A percentile compares a stretch with the other conserved stretches of the same genome.
Conservation (phyloP, 208 protist genomes). For the Porcisia hertigi region DNA sequence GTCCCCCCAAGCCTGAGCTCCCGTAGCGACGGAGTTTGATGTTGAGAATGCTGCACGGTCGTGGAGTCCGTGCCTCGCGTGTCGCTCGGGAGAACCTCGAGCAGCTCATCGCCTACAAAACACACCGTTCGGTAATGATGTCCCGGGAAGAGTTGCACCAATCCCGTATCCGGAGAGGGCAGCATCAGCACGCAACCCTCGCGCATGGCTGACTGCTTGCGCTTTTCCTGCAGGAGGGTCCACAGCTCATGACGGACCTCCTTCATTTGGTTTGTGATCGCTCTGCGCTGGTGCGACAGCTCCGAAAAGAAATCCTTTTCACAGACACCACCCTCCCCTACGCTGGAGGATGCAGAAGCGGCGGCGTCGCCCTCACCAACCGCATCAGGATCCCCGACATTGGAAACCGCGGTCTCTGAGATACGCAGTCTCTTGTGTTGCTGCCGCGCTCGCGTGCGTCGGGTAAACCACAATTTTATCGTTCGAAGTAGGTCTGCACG, state of each 20-base stretch:
- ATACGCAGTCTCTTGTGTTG: neutral
- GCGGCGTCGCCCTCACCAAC: neutral
- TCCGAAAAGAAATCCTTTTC: neutral
- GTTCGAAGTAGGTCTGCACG: constrained; percentile 3
- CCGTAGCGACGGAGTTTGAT: neutral
- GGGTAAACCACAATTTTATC: constrained; percentile 6
- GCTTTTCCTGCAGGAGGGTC: constrained; percentile 13
- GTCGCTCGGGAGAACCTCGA: constrained; percentile 27
- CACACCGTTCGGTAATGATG: constrained; percentile 65
- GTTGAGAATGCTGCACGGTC: neutral
- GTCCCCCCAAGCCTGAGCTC: neutral
- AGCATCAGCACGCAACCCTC: constrained; percentile 48
- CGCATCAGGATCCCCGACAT: neutral
- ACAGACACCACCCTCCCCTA: neutral
- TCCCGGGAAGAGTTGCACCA: constrained; percentile 41
- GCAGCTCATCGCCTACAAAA: constrained; percentile 70
- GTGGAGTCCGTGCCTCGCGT: neutral
- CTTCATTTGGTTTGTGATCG: constrained; percentile 10
- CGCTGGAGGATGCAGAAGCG: neutral
- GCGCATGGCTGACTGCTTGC: neutral
- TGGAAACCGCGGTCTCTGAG: neutral
- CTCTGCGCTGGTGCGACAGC: constrained; percentile 8
- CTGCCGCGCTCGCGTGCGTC: constrained; percentile 6
- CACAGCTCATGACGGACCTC: neutral
- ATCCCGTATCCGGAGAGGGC: constrained; percentile 48